Conservation (phyloP, 331 rosid genomes). For the Acacia pycnantha region DNA sequence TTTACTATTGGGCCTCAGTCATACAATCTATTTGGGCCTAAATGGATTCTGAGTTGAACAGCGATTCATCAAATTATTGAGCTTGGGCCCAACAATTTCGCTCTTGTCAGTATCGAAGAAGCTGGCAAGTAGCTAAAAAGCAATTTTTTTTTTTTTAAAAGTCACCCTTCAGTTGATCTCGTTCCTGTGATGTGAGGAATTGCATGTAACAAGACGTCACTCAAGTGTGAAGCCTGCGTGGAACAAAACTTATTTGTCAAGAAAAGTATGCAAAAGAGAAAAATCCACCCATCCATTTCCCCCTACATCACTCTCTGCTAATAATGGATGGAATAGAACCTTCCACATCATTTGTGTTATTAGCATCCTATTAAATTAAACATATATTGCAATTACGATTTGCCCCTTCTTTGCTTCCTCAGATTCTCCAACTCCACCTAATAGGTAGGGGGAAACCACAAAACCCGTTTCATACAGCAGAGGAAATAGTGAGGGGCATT, state of each 20-base stretch:
- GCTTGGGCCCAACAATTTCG: background rate
- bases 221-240: background rate
- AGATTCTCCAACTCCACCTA: background rate
- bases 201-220: background rate
- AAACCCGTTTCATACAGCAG: background rate
- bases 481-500: background rate
- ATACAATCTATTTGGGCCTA: background rate
- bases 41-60: background rate
- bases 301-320: background rate
- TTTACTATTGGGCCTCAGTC: background rate
- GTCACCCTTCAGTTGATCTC: too few species aligned
- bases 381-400: background rate
- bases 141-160: too few species aligned
- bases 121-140: background rate
- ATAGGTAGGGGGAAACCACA: too few species aligned
- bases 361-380: too few species aligned
- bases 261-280: background rate
- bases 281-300: background rate
- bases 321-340: background rate
- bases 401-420: background rate
- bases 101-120: background rate
- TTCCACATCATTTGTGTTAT: background rate
- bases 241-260: background rate
- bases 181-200: too few species aligned
- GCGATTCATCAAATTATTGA: background rate